These are phyloP conservation scores for Umbilicaria muhlenbergii DNA, from an alignment of 495 filamentous ascomycete species.

Conservation along the genomic window DNA sequence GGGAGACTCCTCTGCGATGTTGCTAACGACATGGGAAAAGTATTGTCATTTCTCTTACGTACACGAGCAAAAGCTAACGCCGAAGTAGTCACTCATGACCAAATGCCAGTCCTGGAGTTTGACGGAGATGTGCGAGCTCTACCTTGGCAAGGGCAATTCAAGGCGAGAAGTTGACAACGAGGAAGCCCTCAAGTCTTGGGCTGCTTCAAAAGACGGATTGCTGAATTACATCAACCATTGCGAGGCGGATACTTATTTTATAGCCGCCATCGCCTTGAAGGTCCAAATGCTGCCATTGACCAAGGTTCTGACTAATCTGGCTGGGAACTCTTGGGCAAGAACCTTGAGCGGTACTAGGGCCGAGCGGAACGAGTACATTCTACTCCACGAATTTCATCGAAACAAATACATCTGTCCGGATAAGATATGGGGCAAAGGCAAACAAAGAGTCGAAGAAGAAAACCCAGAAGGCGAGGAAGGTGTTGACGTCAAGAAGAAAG, in stretches of 20 bases:
- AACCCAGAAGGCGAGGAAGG: constrained; percentile 59
- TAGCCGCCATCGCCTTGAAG: constrained; percentile 72
- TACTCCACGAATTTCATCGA: constrained; percentile 86
- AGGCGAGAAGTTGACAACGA: constrained; percentile 81
- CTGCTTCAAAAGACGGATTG: constrained; percentile 63
- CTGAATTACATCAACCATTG: constrained; percentile 88
- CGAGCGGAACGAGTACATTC: constrained; percentile 97
- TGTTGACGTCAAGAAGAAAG: constrained; percentile 76
- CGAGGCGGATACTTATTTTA: constrained; percentile 90
- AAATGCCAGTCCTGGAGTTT: constrained; percentile 97
- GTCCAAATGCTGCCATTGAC: constrained; percentile 87
- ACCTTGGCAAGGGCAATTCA: constrained; percentile 50
- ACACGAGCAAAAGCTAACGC: constrained; percentile 15
- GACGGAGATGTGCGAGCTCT: constrained; percentile 89
- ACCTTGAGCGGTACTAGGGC: constrained; percentile 90
- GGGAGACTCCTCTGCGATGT: constrained; percentile 88
- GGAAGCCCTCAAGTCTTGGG: constrained; percentile 75
- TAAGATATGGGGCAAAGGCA: constrained; percentile 59
- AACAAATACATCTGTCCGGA: constrained; percentile 98
- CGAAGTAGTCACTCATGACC: constrained; percentile 62
- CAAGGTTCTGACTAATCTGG: constrained; percentile 89
- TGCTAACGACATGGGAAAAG: constrained; percentile 89
- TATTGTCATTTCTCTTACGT: constrained; percentile 12
- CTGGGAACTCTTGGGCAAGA: constrained; percentile 95
- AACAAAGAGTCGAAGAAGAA: constrained; percentile 50